Evolutionary conservation across 108 stramenopile genomes (phyloP), one percentile per base, ranked within the genome.

Genomic region (Cyclotella kingstonii): DNA sequence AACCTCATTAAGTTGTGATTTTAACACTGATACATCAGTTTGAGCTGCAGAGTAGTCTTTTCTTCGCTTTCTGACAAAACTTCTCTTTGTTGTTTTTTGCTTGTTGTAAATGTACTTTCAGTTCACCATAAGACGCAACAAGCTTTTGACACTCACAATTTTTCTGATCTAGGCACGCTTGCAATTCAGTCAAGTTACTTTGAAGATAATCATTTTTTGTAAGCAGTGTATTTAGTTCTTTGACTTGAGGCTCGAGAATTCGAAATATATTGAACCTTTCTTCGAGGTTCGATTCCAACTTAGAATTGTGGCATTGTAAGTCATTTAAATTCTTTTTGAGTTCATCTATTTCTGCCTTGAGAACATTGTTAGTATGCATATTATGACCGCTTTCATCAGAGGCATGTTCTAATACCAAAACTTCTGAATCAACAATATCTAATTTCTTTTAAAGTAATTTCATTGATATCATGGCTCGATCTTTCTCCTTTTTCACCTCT

Each of bases 371-470:
- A 35, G 41, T 49, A 22, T 55, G 65, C 5, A 17, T 52, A 28
- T 1, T 7, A 25, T 36, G 26, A 26, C 33, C 17, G 1, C 38
- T 35, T 0, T 57, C 47, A 19, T 47, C 39, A 2, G 49, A 47
- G 31, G 31, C 35, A 50, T 36, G 36, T 19, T 29, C 39, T 2
- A 42, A 31, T 15, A 39, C 50, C 12, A 36, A 38, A 40, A 66
- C 38, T 8, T 38, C 27, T 36, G 50, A 63, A 9, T 74, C 64
- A 9, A 48, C 53, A 41, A 19, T 25, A 49, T 51, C 66, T 39
- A 75, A 44, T 46, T 75, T 66, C 18, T 54, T 29, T 31, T 75
- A 66, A 27, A 75, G 31, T 19, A 29, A 51, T 46, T 61, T 59
- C 43, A 67, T 11, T 27, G 66, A 59, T 33, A 21, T 21, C 9